phyloP scores from a whole-genome alignment of 2,329 filamentous ascomycete species.

The Endoconidiophora polonica region DNA sequence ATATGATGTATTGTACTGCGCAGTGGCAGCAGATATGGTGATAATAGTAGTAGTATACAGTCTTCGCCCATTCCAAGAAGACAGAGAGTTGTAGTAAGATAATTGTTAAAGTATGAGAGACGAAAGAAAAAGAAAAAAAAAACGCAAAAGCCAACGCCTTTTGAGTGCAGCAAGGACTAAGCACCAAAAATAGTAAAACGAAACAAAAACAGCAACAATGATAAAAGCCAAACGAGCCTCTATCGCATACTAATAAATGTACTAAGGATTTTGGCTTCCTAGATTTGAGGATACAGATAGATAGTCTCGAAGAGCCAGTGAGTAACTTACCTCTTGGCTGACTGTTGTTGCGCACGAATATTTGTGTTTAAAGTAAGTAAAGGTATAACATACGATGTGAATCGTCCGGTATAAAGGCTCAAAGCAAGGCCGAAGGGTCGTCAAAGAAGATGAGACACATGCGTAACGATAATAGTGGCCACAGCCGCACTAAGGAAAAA shows the following conservation, averaged over 20 bases:
- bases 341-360: neutral
- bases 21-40: no score
- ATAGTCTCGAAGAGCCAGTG: neutral
- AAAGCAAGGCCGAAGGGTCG: no score
- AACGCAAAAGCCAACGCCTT: conserved; percentile 5
- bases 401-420: no score
- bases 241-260: neutral
- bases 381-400: neutral
- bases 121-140: neutral
- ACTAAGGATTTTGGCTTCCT: neutral
- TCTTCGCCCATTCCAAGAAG: neutral
- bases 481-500: no score
- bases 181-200: neutral
- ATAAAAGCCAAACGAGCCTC: no score
- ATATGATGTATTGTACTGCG: no score
- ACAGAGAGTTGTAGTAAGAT: no score
- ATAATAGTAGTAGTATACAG: no score
- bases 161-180: conserved; percentile 2
- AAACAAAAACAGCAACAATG: neutral
- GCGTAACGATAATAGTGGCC: no score
- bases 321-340: conserved; percentile 4
- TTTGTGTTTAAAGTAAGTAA: neutral
- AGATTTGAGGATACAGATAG: neutral
- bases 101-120: neutral
- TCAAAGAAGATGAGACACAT: no score